Conservation (phyloP, 2,329 filamentous ascomycete species). For the Aspergillus sp. region DNA sequence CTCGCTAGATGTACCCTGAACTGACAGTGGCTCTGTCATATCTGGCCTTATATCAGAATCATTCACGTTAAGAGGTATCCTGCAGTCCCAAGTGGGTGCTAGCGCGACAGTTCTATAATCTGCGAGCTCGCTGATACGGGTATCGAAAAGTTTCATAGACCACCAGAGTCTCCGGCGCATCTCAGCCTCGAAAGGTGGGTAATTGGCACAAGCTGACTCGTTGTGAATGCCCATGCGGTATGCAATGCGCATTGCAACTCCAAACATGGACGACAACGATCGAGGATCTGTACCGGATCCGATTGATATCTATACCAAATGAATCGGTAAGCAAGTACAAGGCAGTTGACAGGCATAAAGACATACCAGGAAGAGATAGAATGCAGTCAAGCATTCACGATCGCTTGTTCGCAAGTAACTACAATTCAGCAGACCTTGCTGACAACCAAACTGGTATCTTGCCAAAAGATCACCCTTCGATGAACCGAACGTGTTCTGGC, state of each 20-base stretch:
- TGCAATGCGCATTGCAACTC: constrained; percentile 60
- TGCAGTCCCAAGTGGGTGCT: constrained; percentile 41
- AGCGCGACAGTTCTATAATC: constrained; percentile 39
- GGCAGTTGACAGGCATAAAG: neutral
- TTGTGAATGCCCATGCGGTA: constrained; percentile 63
- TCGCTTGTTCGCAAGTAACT: constrained; percentile 37
- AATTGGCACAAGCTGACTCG: constrained; percentile 47
- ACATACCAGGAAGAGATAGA: constrained; percentile 50
- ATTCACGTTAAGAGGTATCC: constrained; percentile 36
- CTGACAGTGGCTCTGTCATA: constrained; percentile 30
- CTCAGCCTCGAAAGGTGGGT: constrained; percentile 55
- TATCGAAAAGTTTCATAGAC: constrained; percentile 62
- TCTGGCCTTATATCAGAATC: constrained; percentile 35
- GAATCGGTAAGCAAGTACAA: neutral
- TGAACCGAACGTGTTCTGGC: constrained; percentile 33
- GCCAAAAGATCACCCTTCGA: constrained; percentile 33
- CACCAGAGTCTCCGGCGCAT: constrained; percentile 68
- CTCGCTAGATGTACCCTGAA: constrained; percentile 31
- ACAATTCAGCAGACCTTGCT: constrained; percentile 42
- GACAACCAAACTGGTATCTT: constrained; percentile 40
- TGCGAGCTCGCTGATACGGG: constrained; percentile 61
- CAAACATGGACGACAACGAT: constrained; percentile 54
- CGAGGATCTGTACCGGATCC: constrained; percentile 55
- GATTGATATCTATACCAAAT: constrained; percentile 47
- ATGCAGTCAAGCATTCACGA: constrained; percentile 44